Conservation (phyloP, 495 filamentous ascomycete species). For the Aspergillus panamensis region DNA sequence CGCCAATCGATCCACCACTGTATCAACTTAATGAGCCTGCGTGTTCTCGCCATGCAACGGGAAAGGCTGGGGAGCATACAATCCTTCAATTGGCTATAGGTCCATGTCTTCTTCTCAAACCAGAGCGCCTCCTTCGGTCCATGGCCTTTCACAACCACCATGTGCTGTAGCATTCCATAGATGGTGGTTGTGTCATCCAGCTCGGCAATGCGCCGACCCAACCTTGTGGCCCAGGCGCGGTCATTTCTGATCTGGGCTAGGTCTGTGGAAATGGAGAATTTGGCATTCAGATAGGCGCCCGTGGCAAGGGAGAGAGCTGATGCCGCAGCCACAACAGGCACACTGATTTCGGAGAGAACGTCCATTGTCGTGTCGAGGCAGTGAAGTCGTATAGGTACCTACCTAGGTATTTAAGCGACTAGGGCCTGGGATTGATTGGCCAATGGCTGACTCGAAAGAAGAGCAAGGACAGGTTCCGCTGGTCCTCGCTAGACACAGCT, state of each 20-base stretch:
- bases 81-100: slow-evolving; percentile 45
- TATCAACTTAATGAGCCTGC: background rate
- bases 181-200: slow-evolving; percentile 44
- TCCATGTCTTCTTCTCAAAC: slow-evolving; percentile 53
- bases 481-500: too few species aligned
- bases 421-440: too few species aligned
- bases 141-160: slow-evolving; percentile 37
- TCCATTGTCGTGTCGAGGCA: slow-evolving; percentile 37
- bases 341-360: slow-evolving; percentile 34
- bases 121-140: slow-evolving; percentile 42
- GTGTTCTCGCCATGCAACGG: too few species aligned
- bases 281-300: slow-evolving; percentile 50
- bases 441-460: too few species aligned
- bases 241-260: slow-evolving; percentile 33
- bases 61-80: slow-evolving; percentile 26
- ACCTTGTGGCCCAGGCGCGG: slow-evolving; percentile 30
- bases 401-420: background rate
- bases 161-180: slow-evolving; percentile 44
- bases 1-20: slow-evolving; percentile 47
- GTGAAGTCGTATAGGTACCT: background rate
- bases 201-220: slow-evolving; percentile 37
- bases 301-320: slow-evolving; percentile 41
- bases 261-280: slow-evolving; percentile 43
- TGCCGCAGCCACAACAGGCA: slow-evolving; percentile 33
- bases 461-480: too few species aligned